These are phyloP conservation scores for Raffaelea ambrosiae DNA, from an alignment of 2,329 filamentous ascomycete species.

Conservation along the genomic window DNA sequence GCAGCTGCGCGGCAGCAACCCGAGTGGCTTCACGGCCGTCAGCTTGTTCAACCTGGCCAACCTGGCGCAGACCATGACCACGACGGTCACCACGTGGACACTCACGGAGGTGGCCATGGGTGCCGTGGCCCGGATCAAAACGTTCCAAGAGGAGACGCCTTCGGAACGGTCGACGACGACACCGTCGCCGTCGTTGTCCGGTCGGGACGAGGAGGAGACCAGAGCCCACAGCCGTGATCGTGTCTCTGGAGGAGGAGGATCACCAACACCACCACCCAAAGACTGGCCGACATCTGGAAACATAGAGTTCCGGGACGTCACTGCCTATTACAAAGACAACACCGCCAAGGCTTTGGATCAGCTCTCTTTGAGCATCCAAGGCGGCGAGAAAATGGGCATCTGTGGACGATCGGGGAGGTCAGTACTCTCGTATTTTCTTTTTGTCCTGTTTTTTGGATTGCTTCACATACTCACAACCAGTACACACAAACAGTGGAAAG, in stretches of 20 bases:
- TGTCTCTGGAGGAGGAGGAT: not conserved
- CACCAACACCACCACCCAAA: not conserved
- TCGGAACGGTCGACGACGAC: not conserved
- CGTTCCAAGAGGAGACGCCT: conserved; percentile 8
- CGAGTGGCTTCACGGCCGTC: not conserved
- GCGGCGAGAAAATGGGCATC: conserved; percentile 25
- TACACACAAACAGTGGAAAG: conserved; percentile 19
- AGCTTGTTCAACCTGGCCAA: not conserved
- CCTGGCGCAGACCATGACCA: not conserved
- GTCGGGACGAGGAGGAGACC: too few species aligned
- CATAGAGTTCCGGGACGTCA: not conserved
- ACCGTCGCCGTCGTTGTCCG: not conserved
- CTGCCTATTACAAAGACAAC: conserved; percentile 5
- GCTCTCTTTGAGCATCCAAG: conserved; percentile 18
- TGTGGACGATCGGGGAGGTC: conserved; percentile 23
- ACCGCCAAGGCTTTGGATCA: conserved; percentile 13
- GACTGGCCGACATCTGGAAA: conserved; percentile 5
- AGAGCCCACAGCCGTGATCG: too few species aligned
- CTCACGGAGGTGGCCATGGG: conserved; percentile 20
- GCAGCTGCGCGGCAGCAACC: conserved; percentile 18
- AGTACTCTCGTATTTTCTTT: too few species aligned
- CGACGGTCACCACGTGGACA: conserved; percentile 10
- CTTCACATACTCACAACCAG: too few species aligned
- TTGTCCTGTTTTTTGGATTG: too few species aligned
- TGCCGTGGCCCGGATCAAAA: conserved; percentile 16